Conservation (phyloP, 2,329 filamentous ascomycete species). For the Neonectria punicea region DNA sequence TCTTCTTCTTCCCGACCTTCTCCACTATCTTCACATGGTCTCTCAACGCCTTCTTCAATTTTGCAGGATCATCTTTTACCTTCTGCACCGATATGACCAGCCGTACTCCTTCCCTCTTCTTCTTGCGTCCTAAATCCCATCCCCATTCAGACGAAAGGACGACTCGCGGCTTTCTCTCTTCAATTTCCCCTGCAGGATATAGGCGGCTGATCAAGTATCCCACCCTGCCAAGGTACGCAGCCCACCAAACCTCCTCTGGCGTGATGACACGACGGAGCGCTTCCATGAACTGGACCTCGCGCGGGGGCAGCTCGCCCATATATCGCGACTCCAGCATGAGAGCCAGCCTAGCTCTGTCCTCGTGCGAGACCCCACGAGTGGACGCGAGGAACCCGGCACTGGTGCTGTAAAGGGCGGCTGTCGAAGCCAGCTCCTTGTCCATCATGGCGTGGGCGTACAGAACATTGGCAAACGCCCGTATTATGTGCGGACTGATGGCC, state of each 20-base stretch:
- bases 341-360: slow-evolving; percentile 24
- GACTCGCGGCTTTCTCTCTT: slow-evolving; percentile 24
- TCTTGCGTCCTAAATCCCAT: slow-evolving; percentile 21
- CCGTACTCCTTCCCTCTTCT: slow-evolving; percentile 12
- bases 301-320: slow-evolving; percentile 27
- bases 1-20: slow-evolving; percentile 27
- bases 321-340: slow-evolving; percentile 28
- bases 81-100: slow-evolving; percentile 26
- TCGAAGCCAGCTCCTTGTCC: slow-evolving; percentile 29
- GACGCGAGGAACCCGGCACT: slow-evolving; percentile 23
- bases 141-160: slow-evolving; percentile 27
- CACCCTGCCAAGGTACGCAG: slow-evolving; percentile 23
- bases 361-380: slow-evolving; percentile 22
- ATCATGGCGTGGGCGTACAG: slow-evolving; percentile 26
- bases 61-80: slow-evolving; percentile 22
- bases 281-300: slow-evolving; percentile 22
- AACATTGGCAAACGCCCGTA: slow-evolving; percentile 22
- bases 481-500: slow-evolving; percentile 15
- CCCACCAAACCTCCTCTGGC: slow-evolving; percentile 29
- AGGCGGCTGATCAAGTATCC: slow-evolving; percentile 25
- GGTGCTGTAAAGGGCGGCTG: slow-evolving; percentile 26
- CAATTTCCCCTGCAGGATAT: slow-evolving; percentile 19
- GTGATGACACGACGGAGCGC: slow-evolving; percentile 20
- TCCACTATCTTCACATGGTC: slow-evolving; percentile 28
- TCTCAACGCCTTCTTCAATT: slow-evolving; percentile 19